Evolutionary conservation across 345 rosid genomes (phyloP).

Genomic region (Limnanthes douglasii): DNA sequence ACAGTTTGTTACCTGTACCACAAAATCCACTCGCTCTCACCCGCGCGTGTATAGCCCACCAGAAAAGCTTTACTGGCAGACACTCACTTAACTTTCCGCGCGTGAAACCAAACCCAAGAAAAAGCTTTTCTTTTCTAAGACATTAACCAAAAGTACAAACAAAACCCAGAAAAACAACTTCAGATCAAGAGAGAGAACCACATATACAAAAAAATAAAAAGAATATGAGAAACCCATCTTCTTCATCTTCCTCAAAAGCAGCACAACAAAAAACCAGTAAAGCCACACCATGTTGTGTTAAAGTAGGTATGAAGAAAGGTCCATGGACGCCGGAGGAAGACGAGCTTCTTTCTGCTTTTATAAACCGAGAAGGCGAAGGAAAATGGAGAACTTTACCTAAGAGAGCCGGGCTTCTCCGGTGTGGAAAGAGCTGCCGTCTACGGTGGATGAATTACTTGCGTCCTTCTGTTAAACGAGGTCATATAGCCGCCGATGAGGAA

Average conservation of each 20-base stretch:
- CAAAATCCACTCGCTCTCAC: too few relatives aligned
- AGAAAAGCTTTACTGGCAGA: too few relatives aligned
- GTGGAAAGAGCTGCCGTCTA: conserved; percentile 87
- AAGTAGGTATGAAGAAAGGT: conserved; percentile 66
- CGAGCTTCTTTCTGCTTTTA: conserved; percentile 37
- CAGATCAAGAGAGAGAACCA: too few relatives aligned
- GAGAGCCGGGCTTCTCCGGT: conserved; percentile 67
- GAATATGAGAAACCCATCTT: too few relatives aligned
- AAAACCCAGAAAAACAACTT: too few relatives aligned
- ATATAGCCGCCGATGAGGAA: conserved; percentile 69
- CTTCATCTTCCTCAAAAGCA: conserved; percentile 7
- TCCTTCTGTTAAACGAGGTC: conserved; percentile 62
- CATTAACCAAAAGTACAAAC: too few relatives aligned
- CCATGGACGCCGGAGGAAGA: conserved; percentile 92
- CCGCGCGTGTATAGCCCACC: too few relatives aligned
- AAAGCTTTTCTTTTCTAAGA: too few relatives aligned
- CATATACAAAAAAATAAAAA: too few relatives aligned
- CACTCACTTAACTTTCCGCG: too few relatives aligned
- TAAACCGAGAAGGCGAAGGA: conserved; percentile 69
- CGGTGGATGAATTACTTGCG: conserved; percentile 96
- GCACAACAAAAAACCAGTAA: conserved; percentile 4
- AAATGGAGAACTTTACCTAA: conserved; percentile 76
- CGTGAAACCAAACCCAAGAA: too few relatives aligned
- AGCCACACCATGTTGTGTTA: conserved; percentile 53
- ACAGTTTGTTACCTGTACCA: too few relatives aligned